Base-by-base conservation (phyloP, 768 basidiomycete genomes). In the Leccinum pellstonianum region DNA sequence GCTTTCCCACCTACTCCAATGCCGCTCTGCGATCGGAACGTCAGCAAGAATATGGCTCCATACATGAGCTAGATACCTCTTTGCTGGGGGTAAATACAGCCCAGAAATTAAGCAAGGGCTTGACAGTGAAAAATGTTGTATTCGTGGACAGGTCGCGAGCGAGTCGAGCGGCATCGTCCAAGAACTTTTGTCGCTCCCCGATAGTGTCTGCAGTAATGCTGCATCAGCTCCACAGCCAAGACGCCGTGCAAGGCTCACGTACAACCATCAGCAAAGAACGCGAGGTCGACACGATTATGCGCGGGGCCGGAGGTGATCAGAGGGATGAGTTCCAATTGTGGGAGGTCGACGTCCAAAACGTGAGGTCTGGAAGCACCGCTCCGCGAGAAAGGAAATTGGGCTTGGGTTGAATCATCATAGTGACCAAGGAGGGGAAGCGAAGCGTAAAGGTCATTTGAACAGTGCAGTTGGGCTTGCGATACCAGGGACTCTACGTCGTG, bases 211-310 rank as follows among this genome's bases (percentile, higher is more conserved):
- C 7, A 17, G 15, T 25, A 25, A 25, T 17, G 21, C 19, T 12
- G 17, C 5, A 55, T 67, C 52, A 63, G 29, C 2, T n/a, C 46
- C n/a, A 12, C 50, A 31, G 17, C 35, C 5, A 47, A 33, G 43
- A 46, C 11, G 17, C 38, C 5, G 29, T 27, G 11, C 38, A 50
- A 1, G 17, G 33, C 27, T 31, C 27, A 78, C 88, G 60, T 70
- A 90, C 90, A 91, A 35, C 90, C 90, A 62, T 91, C 89, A 0
- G 83, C 80, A 70, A 91, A 90, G 74, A 91, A 91, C 11, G 89
- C 83, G 9, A 92, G 74, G 73, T 90, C 85, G 25, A 90, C 82
- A 17, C 90, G 82, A 68, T 91, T 91, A 38, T 69, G 68, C 11
- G 84, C 79, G 8, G 82, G 77, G 0, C 90, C 90, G 33, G 88